A percentile compares a stretch with the other conserved stretches of the same genome.
These are phyloP conservation scores for Ogataea siamensis DNA, from an alignment of 805 yeast species.

Conservation along the genomic window DNA sequence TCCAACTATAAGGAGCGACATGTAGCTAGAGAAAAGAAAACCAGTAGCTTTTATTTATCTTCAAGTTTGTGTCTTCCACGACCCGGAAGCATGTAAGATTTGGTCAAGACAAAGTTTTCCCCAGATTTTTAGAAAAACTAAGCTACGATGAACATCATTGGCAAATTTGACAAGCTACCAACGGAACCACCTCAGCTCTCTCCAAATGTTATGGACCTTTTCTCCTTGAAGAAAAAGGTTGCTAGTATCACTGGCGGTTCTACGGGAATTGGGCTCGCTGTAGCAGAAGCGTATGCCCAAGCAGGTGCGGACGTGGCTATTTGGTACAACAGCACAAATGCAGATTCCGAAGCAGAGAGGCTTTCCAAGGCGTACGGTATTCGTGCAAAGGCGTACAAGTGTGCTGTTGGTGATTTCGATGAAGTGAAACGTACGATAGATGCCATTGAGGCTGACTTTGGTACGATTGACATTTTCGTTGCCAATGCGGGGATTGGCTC, in stretches of 20 bases:
- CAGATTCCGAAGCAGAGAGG: slow-evolving; percentile 59
- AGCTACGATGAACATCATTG: slow-evolving; percentile 2
- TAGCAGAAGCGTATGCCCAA: slow-evolving; percentile 79
- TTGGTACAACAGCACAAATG: slow-evolving; percentile 62
- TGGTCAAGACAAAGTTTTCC: background rate
- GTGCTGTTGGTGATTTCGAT: slow-evolving; percentile 48
- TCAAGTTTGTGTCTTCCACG: slow-evolving; percentile 2
- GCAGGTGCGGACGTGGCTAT: slow-evolving; percentile 85
- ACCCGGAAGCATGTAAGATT: no score
- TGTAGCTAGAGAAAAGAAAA: background rate
- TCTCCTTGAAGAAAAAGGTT: slow-evolving; percentile 77
- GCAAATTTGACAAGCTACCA: slow-evolving; percentile 39
- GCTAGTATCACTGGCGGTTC: slow-evolving; percentile 83
- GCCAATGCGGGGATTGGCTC: slow-evolving; percentile 45
- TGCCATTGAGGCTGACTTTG: slow-evolving; percentile 34
- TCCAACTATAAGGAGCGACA: slow-evolving; percentile 29
- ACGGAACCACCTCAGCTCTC: slow-evolving; percentile 47
- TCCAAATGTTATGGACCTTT: slow-evolving; percentile 57
- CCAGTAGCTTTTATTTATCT: slow-evolving; percentile 1
- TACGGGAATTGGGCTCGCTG: slow-evolving; percentile 76
- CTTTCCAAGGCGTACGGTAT: slow-evolving; percentile 59
- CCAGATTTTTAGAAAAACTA: background rate
- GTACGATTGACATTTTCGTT: slow-evolving; percentile 39
- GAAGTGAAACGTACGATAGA: slow-evolving; percentile 23
- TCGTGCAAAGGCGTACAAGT: slow-evolving; percentile 62